phyloP scores from a whole-genome alignment of 306 rosid species.

The Oemleria cerasiformis region DNA sequence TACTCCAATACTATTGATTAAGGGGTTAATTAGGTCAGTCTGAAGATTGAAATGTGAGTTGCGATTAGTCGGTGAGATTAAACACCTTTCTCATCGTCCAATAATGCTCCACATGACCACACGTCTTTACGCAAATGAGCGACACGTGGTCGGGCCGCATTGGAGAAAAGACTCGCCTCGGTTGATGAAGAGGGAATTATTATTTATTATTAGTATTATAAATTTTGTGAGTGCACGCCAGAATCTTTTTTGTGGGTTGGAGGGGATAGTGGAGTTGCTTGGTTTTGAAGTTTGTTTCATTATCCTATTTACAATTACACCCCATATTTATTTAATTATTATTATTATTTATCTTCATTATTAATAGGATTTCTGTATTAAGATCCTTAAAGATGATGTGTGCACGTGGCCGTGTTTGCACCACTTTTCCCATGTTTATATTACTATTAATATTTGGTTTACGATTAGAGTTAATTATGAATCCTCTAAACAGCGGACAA shows the following conservation, averaged over 20 bases:
- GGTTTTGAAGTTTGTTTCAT: conserved; percentile 54
- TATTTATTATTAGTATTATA: conserved; percentile 20
- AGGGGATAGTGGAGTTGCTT: conserved; percentile 48
- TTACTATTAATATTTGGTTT: not conserved
- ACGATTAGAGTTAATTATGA: not conserved
- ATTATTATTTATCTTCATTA: not conserved
- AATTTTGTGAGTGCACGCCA: conserved; percentile 61
- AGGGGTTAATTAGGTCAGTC: too few relatives aligned
- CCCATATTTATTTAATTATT: not conserved
- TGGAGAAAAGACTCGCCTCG: conserved; percentile 36
- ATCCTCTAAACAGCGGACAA: not conserved
- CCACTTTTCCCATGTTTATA: not conserved
- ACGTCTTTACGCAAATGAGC: conserved; percentile 42
- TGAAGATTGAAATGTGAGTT: not conserved
- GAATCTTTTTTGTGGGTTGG: conserved; percentile 50
- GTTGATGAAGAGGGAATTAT: conserved; percentile 30
- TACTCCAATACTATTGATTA: too few relatives aligned
- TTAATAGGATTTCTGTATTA: not conserved
- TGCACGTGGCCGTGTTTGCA: conserved; percentile 2
- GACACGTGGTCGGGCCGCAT: conserved; percentile 44
- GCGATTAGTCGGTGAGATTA: conserved; percentile 9
- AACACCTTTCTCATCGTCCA: conserved; percentile 59
- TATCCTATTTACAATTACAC: conserved; percentile 5
- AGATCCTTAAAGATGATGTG: not conserved
- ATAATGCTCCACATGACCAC: conserved; percentile 64